A percentile compares a stretch with the other conserved stretches of the same genome.
These are phyloP conservation scores for Pseudocercospora vitis DNA, from an alignment of 2,329 filamentous ascomycete species.

Conservation along the genomic window DNA sequence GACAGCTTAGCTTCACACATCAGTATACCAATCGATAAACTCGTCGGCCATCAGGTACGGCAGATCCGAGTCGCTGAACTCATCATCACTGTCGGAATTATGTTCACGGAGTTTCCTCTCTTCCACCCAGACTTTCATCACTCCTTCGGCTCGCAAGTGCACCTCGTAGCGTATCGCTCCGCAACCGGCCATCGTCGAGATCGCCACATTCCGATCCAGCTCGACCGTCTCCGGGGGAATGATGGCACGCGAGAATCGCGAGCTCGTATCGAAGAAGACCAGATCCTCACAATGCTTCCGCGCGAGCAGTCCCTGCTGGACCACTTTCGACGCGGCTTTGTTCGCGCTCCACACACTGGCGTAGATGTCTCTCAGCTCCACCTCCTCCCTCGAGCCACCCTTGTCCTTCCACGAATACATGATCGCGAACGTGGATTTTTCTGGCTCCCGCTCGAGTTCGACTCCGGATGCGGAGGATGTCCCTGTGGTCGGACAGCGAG, in stretches of 20 bases:
- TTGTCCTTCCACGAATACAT: not conserved
- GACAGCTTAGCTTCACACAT: too few relatives aligned
- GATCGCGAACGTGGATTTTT: not conserved
- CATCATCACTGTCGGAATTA: not conserved
- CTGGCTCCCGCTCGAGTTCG: not conserved
- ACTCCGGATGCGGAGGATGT: not conserved
- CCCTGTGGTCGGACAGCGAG: too few relatives aligned
- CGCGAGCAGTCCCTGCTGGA: not conserved
- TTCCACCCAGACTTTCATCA: not conserved
- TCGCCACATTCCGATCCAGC: not conserved
- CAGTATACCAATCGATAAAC: conserved; percentile 1
- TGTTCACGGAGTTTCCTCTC: not conserved
- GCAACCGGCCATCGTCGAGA: not conserved
- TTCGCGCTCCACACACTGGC: not conserved
- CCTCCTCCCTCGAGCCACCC: not conserved
- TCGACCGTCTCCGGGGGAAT: not conserved
- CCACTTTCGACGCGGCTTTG: not conserved
- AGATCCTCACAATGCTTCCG: not conserved
- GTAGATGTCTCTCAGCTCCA: not conserved
- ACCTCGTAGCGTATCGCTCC: not conserved
- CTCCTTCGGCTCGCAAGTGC: not conserved
- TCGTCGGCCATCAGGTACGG: not conserved
- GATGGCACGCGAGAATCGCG: not conserved
- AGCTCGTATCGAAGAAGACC: not conserved
- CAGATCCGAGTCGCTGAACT: conserved; percentile 5